Evolutionary conservation across 257 asterid species (phyloP).

Genomic region (Solanum lycopersicoides): DNA sequence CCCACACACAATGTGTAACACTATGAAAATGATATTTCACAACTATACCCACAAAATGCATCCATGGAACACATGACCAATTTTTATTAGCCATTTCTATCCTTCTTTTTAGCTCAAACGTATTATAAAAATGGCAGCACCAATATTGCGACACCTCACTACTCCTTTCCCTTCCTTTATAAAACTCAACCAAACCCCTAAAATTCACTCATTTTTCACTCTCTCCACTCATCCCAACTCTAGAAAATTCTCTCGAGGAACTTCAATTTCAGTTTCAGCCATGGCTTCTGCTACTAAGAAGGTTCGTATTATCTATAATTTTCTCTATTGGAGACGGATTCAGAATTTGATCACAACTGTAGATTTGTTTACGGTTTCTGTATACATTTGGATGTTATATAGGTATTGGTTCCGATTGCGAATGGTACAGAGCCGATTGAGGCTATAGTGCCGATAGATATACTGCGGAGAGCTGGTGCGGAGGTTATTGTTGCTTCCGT

Average conservation of each 20-base stretch:
- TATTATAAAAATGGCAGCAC: background rate
- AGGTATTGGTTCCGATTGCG: constrained; percentile 98
- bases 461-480: constrained; percentile 89
- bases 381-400: background rate
- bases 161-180: constrained; percentile 11
- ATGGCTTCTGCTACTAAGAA: constrained; percentile 70
- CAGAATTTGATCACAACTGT: background rate
- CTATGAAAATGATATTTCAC: background rate
- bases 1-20: too few species aligned
- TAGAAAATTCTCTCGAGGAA: constrained; percentile 18
- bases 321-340: background rate
- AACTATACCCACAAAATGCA: background rate
- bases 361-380: background rate
- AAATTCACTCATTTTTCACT: background rate
- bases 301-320: background rate
- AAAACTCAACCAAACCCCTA: constrained; percentile 6
- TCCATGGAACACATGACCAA: background rate
- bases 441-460: constrained; percentile 78
- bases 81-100: background rate
- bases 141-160: constrained; percentile 35
- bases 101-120: background rate
- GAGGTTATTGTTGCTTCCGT: constrained; percentile 93
- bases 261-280: constrained; percentile 34
- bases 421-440: constrained; percentile 95
- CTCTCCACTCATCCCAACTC: constrained; percentile 14